These are phyloP conservation scores for Penicillium odoratum DNA, from an alignment of 495 filamentous ascomycete species.

Conservation along the genomic window DNA sequence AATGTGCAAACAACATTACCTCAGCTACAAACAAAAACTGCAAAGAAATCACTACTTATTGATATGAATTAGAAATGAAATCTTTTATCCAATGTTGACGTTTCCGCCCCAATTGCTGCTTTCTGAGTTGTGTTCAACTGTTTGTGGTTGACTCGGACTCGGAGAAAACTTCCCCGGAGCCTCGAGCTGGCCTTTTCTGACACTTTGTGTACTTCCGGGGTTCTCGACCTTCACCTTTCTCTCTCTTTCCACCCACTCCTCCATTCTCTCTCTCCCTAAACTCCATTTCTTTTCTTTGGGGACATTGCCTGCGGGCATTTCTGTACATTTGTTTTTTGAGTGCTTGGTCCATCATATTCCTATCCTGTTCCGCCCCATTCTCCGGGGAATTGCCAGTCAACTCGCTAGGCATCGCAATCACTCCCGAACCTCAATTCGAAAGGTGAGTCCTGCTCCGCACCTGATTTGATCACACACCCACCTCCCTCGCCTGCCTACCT, in stretches of 20 bases:
- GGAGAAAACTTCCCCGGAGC: constrained; percentile 36
- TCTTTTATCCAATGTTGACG: not conserved
- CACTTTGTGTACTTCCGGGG: constrained; percentile 36
- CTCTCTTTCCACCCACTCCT: constrained; percentile 12
- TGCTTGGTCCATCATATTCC: constrained; percentile 16
- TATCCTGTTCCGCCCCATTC: constrained; percentile 8
- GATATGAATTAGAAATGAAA: not conserved
- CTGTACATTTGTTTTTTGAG: constrained; percentile 15
- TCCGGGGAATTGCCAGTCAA: constrained; percentile 15
- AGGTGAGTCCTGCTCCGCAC: constrained; percentile 1
- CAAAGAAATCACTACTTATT: too few species aligned
- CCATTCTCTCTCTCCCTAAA: constrained; percentile 12
- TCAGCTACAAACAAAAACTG: too few species aligned
- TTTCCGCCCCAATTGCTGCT: not conserved
- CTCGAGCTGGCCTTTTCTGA: constrained; percentile 35
- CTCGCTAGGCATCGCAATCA: constrained; percentile 5
- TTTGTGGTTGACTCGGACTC: constrained; percentile 17
- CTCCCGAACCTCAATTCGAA: constrained; percentile 11
- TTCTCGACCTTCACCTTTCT: constrained; percentile 27
- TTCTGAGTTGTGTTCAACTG: not conserved
- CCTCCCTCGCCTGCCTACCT: not conserved
- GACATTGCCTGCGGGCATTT: constrained; percentile 19
- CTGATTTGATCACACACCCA: not conserved
- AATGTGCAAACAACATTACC: too few species aligned
- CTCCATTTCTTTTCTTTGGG: constrained; percentile 13